Evolutionary conservation across 2,329 filamentous ascomycete species (phyloP).

Genomic region (Fusarium coicis): DNA sequence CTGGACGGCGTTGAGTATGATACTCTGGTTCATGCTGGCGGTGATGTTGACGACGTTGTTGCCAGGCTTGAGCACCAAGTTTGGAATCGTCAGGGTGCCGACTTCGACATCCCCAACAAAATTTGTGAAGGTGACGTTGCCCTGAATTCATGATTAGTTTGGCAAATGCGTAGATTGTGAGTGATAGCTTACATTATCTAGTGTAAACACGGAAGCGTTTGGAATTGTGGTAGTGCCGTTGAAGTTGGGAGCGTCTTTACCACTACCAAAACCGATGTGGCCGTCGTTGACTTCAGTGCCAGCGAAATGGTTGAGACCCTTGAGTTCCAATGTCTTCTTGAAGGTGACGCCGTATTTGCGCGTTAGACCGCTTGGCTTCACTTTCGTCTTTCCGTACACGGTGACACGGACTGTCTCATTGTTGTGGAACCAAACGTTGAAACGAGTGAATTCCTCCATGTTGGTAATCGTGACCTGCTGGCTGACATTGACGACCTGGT

Average conservation of each 20-base stretch:
- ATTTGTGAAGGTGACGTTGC: slow-evolving; percentile 71
- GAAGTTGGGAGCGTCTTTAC: slow-evolving; percentile 67
- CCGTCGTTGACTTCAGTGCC: slow-evolving; percentile 65
- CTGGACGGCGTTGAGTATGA: slow-evolving; percentile 55
- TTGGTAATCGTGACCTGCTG: slow-evolving; percentile 60
- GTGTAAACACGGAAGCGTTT: slow-evolving; percentile 71
- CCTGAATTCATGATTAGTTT: slow-evolving; percentile 51
- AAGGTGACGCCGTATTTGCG: slow-evolving; percentile 63
- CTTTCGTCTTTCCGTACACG: slow-evolving; percentile 62
- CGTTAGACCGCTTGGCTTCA: slow-evolving; percentile 62
- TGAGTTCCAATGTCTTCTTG: slow-evolving; percentile 64
- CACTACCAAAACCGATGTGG: slow-evolving; percentile 54
- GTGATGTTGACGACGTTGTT: slow-evolving; percentile 66
- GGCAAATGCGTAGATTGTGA: background rate
- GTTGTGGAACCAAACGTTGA: slow-evolving; percentile 65
- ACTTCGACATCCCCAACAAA: slow-evolving; percentile 62
- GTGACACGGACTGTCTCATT: slow-evolving; percentile 62
- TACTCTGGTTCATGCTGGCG: slow-evolving; percentile 62
- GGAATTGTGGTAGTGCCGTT: slow-evolving; percentile 68
- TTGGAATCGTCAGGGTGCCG: slow-evolving; percentile 66
- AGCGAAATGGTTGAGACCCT: slow-evolving; percentile 65
- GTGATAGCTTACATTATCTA: slow-evolving; percentile 66
- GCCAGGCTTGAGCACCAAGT: slow-evolving; percentile 69
- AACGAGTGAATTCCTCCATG: slow-evolving; percentile 61
- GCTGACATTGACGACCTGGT: slow-evolving; percentile 63